Evolutionary conservation across 176 grass and related monocot species (phyloP).

Genomic region (Phyllostachys edulis): DNA sequence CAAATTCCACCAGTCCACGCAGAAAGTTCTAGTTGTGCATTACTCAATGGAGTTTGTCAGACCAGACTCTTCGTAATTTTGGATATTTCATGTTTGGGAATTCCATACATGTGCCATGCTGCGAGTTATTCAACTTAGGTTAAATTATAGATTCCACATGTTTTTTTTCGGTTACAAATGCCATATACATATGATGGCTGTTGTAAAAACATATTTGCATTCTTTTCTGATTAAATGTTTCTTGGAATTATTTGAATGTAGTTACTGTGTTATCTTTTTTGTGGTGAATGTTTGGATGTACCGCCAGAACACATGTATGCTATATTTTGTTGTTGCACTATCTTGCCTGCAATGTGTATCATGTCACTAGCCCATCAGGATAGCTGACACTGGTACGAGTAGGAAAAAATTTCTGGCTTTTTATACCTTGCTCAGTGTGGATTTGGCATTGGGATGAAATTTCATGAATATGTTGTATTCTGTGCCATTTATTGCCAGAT

Average conservation of each 20-base stretch:
- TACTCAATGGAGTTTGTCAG: not conserved
- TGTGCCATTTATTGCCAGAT: not conserved
- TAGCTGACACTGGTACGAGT: not conserved
- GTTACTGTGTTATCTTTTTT: not conserved
- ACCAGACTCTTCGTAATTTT: slow-evolving; percentile 8
- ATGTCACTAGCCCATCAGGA: not conserved
- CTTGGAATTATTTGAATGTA: not conserved
- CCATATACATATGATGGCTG: not conserved
- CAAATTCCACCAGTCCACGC: not conserved
- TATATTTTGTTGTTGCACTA: not conserved
- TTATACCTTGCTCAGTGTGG: not conserved
- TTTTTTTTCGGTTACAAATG: not conserved
- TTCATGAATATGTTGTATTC: not conserved
- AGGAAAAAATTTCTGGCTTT: not conserved
- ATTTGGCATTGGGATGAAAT: not conserved
- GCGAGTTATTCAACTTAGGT: not conserved
- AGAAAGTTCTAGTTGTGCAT: not conserved
- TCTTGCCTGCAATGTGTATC: not conserved
- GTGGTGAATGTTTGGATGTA: slow-evolving; percentile 12
- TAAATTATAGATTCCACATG: not conserved
- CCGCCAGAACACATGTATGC: not conserved
- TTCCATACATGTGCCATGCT: not conserved
- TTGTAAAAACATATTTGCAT: not conserved
- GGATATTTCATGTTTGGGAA: slow-evolving; percentile 7
- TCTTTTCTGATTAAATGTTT: slow-evolving; percentile 13